Base-by-base conservation (phyloP, 2,329 filamentous ascomycete genomes). In the Fusarium nelsonii region DNA sequence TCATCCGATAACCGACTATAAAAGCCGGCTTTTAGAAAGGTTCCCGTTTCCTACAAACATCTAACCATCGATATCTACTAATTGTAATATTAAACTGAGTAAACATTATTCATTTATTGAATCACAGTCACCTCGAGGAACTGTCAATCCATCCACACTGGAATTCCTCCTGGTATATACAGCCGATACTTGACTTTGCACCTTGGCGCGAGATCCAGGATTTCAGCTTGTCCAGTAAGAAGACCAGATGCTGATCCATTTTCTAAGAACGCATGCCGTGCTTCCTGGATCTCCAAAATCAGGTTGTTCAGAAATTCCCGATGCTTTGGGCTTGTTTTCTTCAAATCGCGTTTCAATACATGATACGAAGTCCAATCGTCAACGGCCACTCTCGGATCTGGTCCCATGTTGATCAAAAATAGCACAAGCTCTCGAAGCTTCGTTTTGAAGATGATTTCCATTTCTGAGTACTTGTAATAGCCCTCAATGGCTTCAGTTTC, bases 361-460 rank as follows among this genome's bases (percentile, higher is more conserved):
- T 46, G 16, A 20, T 14, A 34, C 9, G 9, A 18, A 4, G n/a
- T 20, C 9, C 36, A 39, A 46, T 20, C 30, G 4, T n/a, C 12
- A 14, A 50, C 3, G 0, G 7, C 16, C 16, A 8, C 16, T 15
- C 4, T n/a, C 8, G 34, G 23, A 9, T 50, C 16, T 10, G 34
- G 23, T n/a, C 34, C 23, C 8, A 30, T 50, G 12, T 37, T 6
- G 12, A 50, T 10, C 1, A 50, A 34, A 8, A 33, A 50, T 0
- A 50, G 11, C 34, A 23, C 23, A 16, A 39, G 11, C 0, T 39
- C 48, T 12, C 7, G 15, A 3, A 50, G 3, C 23, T 50, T 30
- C 15, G 8, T 3, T 3, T 36, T 23, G 3, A 37, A 20, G 3
- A 30, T 0, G 3, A 6, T 0, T 1, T 4, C 20, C 6, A 14